Base-by-base conservation (phyloP, 2,329 filamentous ascomycete genomes). In the Epichloe baconii region DNA sequence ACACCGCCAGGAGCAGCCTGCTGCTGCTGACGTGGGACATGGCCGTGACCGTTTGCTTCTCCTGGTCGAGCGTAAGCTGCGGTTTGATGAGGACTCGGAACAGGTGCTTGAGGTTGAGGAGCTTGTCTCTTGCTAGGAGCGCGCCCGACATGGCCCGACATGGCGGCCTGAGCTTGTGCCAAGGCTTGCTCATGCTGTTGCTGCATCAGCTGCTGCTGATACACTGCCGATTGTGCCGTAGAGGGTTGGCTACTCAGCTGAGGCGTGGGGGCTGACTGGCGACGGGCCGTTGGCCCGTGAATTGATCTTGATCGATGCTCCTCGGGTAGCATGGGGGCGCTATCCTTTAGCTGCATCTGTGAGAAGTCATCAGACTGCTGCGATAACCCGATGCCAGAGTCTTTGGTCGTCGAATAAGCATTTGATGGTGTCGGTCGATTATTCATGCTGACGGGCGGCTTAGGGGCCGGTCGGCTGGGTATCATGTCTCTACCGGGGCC, bases 101-200 rank as follows among this genome's bases (percentile, higher is more conserved):
- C 54, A 17, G 59, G 53, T 34, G 51, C 56, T 26, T 65, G 64
- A 26, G 61, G 60, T 2, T 61, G 62, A 3, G 56, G 71, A 15
- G 51, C 43, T 62, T 80, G 80, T 59, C 82, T 79, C 65, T 90
- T 87, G 69, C 88, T 91, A 51, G 84, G 77, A 56, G 79, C 83
- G 56, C 86, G 80, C 52, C 85, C 79, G 7, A 94, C 67, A 59
- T 88, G 82, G 35, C 80, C 78, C 34, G 77, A 75, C 72, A 88
- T 84, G 55, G 85, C 81, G 58, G 89, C 85, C 63, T 94, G 86
- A 3, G 86, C 85, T 57, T 86, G 81, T 7, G 81, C 80, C 76
- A 91, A 81, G 38, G 87, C 86, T 61, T 90, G 85, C 61, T 94
- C 86, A 64, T 95, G 89, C 64, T 95, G 88, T 60, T 93, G 88